Conservation (phyloP, 176 grass and related monocot species). For the Avena eriantha region DNA sequence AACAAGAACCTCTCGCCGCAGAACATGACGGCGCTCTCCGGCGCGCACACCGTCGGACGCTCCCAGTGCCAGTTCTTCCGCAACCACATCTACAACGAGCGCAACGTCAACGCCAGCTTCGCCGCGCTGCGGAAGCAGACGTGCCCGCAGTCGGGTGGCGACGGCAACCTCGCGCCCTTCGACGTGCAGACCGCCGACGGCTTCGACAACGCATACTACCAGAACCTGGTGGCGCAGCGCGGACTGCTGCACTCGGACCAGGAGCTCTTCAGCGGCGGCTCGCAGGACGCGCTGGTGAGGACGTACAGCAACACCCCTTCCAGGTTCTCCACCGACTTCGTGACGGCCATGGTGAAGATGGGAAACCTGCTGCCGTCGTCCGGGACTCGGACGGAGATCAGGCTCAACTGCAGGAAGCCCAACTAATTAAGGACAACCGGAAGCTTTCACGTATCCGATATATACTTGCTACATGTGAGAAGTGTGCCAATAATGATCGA, state of each 20-base stretch:
- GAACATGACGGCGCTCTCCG: slow-evolving; percentile 91
- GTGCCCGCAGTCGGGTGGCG: slow-evolving; percentile 62
- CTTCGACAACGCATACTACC: slow-evolving; percentile 88
- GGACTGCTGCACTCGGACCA: slow-evolving; percentile 89
- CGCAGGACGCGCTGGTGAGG: slow-evolving; percentile 74
- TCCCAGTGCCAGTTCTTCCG: slow-evolving; percentile 72
- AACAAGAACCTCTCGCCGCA: slow-evolving; percentile 54
- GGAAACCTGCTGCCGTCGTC: slow-evolving; percentile 59
- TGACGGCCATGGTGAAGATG: slow-evolving; percentile 78
- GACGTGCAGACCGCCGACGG: slow-evolving; percentile 66
- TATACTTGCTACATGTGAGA: not conserved
- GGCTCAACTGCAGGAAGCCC: slow-evolving; percentile 67
- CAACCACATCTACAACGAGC: slow-evolving; percentile 73
- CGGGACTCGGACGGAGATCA: slow-evolving; percentile 62
- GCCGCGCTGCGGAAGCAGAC: slow-evolving; percentile 54
- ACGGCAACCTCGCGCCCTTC: slow-evolving; percentile 62
- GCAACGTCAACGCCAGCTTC: slow-evolving; percentile 64
- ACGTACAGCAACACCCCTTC: slow-evolving; percentile 52
- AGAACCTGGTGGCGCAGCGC: slow-evolving; percentile 52
- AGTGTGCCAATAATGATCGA: slow-evolving; percentile 3
- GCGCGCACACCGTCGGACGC: slow-evolving; percentile 77
- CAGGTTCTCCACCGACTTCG: slow-evolving; percentile 55
- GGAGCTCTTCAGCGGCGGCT: slow-evolving; percentile 85
- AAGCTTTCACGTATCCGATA: too few relatives aligned
- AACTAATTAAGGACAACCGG: slow-evolving; percentile 28